phyloP scores from a whole-genome alignment of 768 basidiomycete genomes.

The Boletus coccyginus region DNA sequence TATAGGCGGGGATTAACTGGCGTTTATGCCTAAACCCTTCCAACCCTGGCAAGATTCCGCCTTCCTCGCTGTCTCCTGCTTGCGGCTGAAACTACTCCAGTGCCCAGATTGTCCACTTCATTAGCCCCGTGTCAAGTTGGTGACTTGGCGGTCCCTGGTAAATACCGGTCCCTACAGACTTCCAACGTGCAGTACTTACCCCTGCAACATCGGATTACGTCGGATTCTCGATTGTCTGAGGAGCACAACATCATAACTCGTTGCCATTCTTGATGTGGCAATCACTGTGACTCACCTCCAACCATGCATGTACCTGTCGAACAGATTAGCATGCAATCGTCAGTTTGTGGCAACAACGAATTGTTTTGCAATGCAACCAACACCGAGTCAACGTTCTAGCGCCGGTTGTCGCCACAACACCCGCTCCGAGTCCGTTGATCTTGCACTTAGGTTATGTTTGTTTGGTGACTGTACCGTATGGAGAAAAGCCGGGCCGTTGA shows the following conservation, averaged over 20 bases:
- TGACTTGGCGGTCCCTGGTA: conserved; percentile 71
- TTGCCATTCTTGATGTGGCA: conserved; percentile 3
- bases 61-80: conserved; percentile 19
- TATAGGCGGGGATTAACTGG: too few species aligned
- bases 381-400: too few species aligned
- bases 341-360: too few species aligned
- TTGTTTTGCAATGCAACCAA: too few species aligned
- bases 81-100: conserved; percentile 42
- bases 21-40: not conserved
- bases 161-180: conserved; percentile 84
- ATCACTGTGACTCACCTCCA: conserved; percentile 36
- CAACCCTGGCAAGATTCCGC: not conserved
- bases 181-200: conserved; percentile 82
- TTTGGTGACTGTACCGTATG: too few species aligned
- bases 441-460: too few species aligned
- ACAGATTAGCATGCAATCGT: too few species aligned
- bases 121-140: conserved; percentile 59
- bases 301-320: too few species aligned
- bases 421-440: too few species aligned
- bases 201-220: conserved; percentile 61
- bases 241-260: conserved; percentile 10
- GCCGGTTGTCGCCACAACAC: too few species aligned
- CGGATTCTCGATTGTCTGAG: conserved; percentile 86
- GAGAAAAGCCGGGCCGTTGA: too few species aligned
- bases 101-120: conserved; percentile 74